phyloP scores from a whole-genome alignment of 331 rosid species.

The Ulmus americana region DNA sequence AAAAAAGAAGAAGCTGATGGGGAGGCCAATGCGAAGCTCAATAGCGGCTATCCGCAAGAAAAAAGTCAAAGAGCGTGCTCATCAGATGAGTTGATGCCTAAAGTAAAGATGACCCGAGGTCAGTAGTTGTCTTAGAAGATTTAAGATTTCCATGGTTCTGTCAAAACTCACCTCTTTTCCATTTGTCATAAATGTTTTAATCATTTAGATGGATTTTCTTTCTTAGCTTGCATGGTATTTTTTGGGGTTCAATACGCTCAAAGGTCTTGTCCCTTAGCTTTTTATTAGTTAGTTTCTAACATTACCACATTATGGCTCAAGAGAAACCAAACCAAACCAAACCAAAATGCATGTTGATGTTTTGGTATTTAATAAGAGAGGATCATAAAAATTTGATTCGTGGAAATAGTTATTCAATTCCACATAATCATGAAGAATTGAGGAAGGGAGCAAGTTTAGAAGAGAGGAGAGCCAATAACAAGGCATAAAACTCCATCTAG shows the following conservation, averaged over 20 bases:
- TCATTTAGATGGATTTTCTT: constrained; percentile 5
- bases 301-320: background rate
- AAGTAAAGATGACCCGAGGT: constrained; percentile 76
- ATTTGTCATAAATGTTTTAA: background rate
- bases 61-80: constrained; percentile 86
- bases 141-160: background rate
- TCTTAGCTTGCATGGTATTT: constrained; percentile 7
- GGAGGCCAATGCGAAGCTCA: constrained; percentile 83
- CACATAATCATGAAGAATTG: no score
- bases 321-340: no score
- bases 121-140: constrained; percentile 24
- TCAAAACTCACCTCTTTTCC: background rate
- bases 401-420: no score
- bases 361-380: no score
- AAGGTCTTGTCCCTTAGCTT: constrained; percentile 8
- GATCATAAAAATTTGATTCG: no score
- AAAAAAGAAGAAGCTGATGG: constrained; percentile 76
- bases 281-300: constrained; percentile 11
- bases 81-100: constrained; percentile 83
- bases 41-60: constrained; percentile 74
- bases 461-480: no score
- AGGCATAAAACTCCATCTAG: no score
- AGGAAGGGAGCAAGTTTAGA: no score
- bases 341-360: no score
- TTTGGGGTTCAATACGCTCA: background rate